Evolutionary conservation across 23 red algal species (phyloP), one percentile per base, ranked within the genome.

Genomic region (Gracilaria caudata): DNA sequence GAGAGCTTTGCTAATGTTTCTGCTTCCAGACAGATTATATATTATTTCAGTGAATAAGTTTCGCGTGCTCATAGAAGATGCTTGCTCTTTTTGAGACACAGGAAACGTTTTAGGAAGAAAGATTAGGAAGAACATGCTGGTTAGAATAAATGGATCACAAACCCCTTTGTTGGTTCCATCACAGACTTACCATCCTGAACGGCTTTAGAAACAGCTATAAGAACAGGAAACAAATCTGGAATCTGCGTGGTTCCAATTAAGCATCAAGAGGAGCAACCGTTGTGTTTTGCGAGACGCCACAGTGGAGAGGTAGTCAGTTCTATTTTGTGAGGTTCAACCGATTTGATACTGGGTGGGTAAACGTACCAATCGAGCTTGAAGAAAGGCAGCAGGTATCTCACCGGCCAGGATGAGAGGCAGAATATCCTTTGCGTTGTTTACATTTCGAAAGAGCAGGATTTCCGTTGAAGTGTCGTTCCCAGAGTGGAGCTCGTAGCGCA

Each of bases 41-140:
- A 90, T 46, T 35, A 90, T 90, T 56, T 90, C 86, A 26, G 75
- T 90, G 77, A 72, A 81, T 12, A 90, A 4, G 58, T 81, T 90
- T 21, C 77, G 54, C 35, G 86, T 90, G 20, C 43, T 58, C 72
- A 76, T 87, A 19, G 46, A 41, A 58, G 25, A 10, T 34, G 17
- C 1, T 33, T 59, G 23, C 35, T 77, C 83, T 87, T 65, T 28
- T 34, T 25, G 0, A 20, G 51, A 61, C 1, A 8, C 29, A 43
- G 21, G 23, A 71, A 49, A 63, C 34, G 29, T 34, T 19, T n/a
- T 25, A 39, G 25, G 40, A 59, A 56, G 33, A 35, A 45, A 33
- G 25, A 26, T 17, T 32, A 29, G 34, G n/a, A n/a, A n/a, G n/a
- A n/a, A n/a, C n/a, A n/a, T n/a, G n/a, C n/a, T n/a, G n/a, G 35